A percentile compares a stretch with the other conserved stretches of the same genome.
Evolutionary conservation across 345 rosid species (phyloP).

Genomic region (Citrus glauca): DNA sequence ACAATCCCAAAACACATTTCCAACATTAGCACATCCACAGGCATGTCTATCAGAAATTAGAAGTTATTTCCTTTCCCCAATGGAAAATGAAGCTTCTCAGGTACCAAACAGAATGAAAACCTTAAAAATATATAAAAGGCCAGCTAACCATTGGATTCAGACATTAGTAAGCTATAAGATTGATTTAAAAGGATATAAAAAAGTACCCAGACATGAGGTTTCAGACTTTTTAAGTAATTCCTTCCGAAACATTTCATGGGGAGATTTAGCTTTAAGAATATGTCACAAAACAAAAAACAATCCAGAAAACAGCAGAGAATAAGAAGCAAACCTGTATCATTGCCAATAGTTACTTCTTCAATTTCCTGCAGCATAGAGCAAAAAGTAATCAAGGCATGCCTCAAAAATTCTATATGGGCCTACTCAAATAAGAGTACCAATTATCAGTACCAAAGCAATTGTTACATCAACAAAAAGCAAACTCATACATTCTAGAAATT

Average conservation of each 20-base stretch:
- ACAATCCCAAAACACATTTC: background rate
- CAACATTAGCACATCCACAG: background rate
- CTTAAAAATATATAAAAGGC: background rate
- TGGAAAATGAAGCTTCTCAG: background rate
- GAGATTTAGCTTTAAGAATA: background rate
- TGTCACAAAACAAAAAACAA: background rate
- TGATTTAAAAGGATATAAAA: background rate
- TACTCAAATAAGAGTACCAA: background rate
- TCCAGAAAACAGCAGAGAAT: slow-evolving; percentile 10
- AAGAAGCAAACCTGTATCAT: slow-evolving; percentile 75
- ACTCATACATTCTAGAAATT: background rate
- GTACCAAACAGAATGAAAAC: background rate
- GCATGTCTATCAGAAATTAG: background rate
- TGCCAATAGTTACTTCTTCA: slow-evolving; percentile 40
- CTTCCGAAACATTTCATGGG: background rate
- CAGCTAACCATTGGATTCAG: background rate
- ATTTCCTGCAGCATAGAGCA: slow-evolving; percentile 55
- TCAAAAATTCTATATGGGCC: background rate
- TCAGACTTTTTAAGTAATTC: background rate
- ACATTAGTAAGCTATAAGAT: background rate
- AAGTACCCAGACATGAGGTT: background rate
- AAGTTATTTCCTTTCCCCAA: background rate
- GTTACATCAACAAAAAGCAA: background rate
- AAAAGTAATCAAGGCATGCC: slow-evolving; percentile 12
- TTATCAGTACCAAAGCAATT: background rate